Conservation (phyloP, 352 stramenopile genomes). For the Phytopythium boreale region DNA sequence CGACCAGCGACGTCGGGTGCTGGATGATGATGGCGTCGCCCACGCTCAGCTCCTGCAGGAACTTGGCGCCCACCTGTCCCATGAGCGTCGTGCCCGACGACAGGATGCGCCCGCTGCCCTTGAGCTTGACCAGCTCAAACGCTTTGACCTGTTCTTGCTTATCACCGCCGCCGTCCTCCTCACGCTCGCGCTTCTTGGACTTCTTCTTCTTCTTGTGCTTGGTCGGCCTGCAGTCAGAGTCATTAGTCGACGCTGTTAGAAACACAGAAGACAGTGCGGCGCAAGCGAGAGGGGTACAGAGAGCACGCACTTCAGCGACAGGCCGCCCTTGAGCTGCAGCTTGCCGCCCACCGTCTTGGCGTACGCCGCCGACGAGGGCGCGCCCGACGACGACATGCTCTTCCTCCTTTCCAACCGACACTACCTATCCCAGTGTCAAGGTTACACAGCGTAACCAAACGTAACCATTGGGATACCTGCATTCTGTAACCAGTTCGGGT, state of each 20-base stretch:
- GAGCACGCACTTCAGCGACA: constrained; percentile 81
- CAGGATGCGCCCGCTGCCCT: constrained; percentile 78
- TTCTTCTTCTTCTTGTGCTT: constrained; percentile 48
- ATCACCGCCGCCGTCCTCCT: constrained; percentile 16
- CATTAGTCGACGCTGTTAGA: neutral
- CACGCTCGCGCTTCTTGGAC: constrained; percentile 41
- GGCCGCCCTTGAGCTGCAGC: constrained; percentile 75
- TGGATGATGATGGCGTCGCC: constrained; percentile 87
- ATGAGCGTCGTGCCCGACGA: constrained; percentile 88
- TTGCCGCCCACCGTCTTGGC: constrained; percentile 73
- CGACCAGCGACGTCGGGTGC: constrained; percentile 80
- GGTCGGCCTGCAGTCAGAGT: constrained; percentile 18
- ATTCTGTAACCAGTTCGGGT: no score
- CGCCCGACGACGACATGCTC: neutral
- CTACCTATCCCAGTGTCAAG: neutral
- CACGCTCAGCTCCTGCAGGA: constrained; percentile 75
- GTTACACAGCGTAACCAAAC: neutral
- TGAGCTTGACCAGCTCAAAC: constrained; percentile 77
- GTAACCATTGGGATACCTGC: neutral
- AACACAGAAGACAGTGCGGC: neutral
- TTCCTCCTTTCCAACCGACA: neutral
- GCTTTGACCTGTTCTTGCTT: constrained; percentile 18
- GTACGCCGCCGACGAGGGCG: constrained; percentile 26
- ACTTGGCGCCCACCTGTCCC: constrained; percentile 76
- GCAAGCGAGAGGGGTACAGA: neutral